Percentiles rank a stretch among this genome's conserved stretches.
Conservation (phyloP, 73 alveolate genomes). For the Paramecium caudatum region DNA sequence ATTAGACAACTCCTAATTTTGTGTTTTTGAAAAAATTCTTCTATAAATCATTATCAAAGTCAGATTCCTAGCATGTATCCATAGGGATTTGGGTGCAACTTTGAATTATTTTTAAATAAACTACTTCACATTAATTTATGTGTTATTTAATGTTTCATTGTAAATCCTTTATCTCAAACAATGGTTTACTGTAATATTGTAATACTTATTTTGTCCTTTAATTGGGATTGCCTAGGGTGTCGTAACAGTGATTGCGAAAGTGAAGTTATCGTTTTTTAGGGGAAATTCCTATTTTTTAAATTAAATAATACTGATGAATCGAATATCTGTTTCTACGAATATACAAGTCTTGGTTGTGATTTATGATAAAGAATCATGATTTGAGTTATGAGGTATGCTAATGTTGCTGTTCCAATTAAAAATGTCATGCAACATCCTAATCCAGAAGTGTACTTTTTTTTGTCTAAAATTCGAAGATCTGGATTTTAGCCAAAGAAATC, state of each 20-base stretch:
- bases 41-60: background rate
- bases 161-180: background rate
- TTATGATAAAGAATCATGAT: background rate
- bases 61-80: background rate
- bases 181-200: background rate
- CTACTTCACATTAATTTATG: background rate
- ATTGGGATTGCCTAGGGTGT: background rate
- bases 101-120: background rate
- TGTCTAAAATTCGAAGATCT: background rate
- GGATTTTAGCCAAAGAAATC: background rate
- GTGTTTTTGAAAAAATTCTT: background rate
- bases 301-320: background rate
- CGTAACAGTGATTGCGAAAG: background rate
- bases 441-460: background rate
- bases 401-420: background rate
- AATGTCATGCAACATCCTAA: background rate
- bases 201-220: background rate
- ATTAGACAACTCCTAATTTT: conserved; percentile 17
- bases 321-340: background rate
- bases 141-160: background rate
- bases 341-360: background rate
- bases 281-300: background rate
- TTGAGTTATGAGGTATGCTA: background rate
- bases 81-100: conserved; percentile 5
- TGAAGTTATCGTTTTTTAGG: conserved; percentile 4